Percentiles rank a stretch among this genome's conserved stretches.
phyloP scores from a whole-genome alignment of 208 protist genomes.

The Wallacemonas collosoma region DNA sequence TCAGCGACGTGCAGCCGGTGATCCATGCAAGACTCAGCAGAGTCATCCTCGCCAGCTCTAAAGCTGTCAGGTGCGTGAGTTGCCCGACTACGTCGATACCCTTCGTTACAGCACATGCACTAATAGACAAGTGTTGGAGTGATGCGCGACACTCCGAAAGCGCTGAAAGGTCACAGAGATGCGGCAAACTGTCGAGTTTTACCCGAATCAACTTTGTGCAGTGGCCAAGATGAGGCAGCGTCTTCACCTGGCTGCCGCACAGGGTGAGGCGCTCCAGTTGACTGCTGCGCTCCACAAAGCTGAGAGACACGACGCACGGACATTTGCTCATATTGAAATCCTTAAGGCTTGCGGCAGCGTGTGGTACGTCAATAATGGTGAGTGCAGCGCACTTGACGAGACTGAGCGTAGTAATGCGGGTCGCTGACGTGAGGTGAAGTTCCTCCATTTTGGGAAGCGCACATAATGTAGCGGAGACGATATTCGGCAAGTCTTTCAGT shows the following conservation, averaged over 20 bases:
- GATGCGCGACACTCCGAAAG: background rate
- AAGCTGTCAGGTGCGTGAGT: background rate
- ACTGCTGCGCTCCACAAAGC: background rate
- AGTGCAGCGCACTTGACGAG: background rate
- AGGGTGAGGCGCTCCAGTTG: background rate
- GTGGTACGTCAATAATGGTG: background rate
- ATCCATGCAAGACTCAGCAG: background rate
- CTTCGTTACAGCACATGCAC: background rate
- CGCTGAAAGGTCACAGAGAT: background rate
- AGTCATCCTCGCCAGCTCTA: background rate
- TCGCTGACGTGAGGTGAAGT: background rate
- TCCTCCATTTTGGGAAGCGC: background rate
- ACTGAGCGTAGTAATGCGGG: background rate
- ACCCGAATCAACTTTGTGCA: background rate
- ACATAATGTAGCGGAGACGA: background rate
- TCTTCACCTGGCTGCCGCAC: background rate
- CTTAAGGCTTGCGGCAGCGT: background rate
- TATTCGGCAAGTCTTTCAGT: background rate
- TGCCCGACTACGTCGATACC: background rate
- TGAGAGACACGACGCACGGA: background rate
- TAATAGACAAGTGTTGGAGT: background rate
- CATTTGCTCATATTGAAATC: background rate
- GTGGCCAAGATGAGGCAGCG: background rate
- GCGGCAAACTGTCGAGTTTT: background rate
- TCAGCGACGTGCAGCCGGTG: background rate